Evolutionary conservation across 139 green algal species (phyloP).

Genomic region (Chlorella sp.): DNA sequence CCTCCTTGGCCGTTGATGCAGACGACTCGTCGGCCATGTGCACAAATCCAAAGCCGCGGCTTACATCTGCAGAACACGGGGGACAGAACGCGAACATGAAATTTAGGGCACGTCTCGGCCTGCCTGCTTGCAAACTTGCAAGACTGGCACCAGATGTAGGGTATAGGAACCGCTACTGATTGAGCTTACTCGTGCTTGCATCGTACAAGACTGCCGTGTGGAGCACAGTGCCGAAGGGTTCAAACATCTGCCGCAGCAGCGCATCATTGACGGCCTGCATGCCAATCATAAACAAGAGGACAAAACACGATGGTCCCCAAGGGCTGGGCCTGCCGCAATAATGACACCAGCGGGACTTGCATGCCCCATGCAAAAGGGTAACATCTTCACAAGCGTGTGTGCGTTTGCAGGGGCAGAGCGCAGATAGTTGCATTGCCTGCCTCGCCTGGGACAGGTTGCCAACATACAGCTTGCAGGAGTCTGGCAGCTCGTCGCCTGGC

Average conservation of each 20-base stretch:
- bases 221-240: constrained; percentile 74
- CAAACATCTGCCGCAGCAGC: constrained; percentile 73
- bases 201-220: constrained; percentile 64
- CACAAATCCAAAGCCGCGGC: constrained; percentile 89
- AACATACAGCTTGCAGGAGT: constrained; percentile 87
- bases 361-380: neutral
- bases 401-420: too few relatives aligned
- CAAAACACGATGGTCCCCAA: neutral
- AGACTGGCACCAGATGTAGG: neutral
- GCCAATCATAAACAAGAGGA: neutral
- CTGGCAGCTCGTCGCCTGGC: constrained; percentile 63
- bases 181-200: neutral
- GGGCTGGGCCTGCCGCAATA: neutral
- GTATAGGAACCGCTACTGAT: neutral
- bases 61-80: neutral
- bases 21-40: constrained; percentile 75
- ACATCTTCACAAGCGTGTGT: too few relatives aligned
- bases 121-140: neutral
- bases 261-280: constrained; percentile 59
- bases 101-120: neutral
- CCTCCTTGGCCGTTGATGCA: constrained; percentile 61
- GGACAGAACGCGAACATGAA: neutral
- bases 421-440: neutral
- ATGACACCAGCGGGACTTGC: neutral
- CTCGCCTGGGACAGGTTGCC: constrained; percentile 76